These are phyloP conservation scores for Phytopythium montanum DNA, from an alignment of 352 stramenopile species.

Conservation along the genomic window DNA sequence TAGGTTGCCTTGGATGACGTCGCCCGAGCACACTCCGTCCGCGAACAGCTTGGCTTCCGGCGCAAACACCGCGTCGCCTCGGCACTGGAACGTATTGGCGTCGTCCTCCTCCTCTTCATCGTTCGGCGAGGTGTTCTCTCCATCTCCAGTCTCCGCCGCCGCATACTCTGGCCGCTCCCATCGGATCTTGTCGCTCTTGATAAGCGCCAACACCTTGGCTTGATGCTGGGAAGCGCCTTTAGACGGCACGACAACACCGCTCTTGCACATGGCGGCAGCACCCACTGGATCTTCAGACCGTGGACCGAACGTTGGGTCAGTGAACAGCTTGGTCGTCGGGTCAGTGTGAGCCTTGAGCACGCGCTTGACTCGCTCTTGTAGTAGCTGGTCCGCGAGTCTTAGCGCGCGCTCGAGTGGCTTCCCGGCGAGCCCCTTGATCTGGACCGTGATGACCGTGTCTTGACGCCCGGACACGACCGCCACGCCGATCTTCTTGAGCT, in stretches of 20 bases:
- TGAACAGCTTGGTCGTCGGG: constrained; percentile 51
- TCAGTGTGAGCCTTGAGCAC: constrained; percentile 50
- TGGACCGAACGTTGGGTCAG: constrained; percentile 83
- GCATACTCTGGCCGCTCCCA: constrained; percentile 77
- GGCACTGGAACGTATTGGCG: no score
- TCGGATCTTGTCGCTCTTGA: constrained; percentile 74
- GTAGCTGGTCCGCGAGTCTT: constrained; percentile 55
- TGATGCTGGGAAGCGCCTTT: constrained; percentile 78
- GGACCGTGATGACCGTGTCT: constrained; percentile 72
- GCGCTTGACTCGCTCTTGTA: constrained; percentile 73
- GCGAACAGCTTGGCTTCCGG: constrained; percentile 68
- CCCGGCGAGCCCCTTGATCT: constrained; percentile 68
- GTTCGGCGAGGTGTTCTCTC: constrained; percentile 22
- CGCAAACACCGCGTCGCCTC: constrained; percentile 38
- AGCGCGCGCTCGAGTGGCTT: constrained; percentile 53
- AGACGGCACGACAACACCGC: constrained; percentile 34
- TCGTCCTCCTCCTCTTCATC: constrained; percentile 30
- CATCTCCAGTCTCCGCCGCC: constrained; percentile 11
- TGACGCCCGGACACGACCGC: constrained; percentile 67
- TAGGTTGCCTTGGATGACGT: constrained; percentile 89
- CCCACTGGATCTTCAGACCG: constrained; percentile 46
- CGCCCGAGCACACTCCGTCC: constrained; percentile 68
- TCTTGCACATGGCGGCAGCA: constrained; percentile 65
- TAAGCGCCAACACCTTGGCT: constrained; percentile 58
- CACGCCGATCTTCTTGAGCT: constrained; percentile 80